These are phyloP conservation scores for Punica granatum DNA, from an alignment of 345 rosid genomes.

Conservation along the genomic window DNA sequence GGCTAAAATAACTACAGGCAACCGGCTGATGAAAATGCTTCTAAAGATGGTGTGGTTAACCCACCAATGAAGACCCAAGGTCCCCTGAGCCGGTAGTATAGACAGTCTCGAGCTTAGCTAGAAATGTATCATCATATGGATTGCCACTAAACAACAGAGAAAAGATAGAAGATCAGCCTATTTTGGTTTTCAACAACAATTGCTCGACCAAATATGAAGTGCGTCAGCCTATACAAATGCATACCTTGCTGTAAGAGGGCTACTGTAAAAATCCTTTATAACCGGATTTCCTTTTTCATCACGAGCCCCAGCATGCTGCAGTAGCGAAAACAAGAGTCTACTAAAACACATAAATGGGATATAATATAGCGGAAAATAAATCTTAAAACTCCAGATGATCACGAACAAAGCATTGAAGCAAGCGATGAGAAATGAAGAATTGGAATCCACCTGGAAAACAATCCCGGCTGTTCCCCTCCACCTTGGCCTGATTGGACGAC, in stretches of 20 bases:
- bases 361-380: neutral
- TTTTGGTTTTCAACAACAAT: neutral
- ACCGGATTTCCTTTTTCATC: constrained; percentile 77
- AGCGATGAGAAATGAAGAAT: neutral
- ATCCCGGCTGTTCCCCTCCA: constrained; percentile 90
- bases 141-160: constrained; percentile 51
- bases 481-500: constrained; percentile 91
- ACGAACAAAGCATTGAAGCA: constrained; percentile 1
- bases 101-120: constrained; percentile 78
- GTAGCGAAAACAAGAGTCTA: neutral
- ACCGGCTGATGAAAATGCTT: constrained; percentile 2
- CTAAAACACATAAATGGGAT: neutral
- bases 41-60: constrained; percentile 18
- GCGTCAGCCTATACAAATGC: constrained; percentile 8
- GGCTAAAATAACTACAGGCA: neutral
- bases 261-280: constrained; percentile 70
- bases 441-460: constrained; percentile 60
- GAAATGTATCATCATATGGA: constrained; percentile 60
- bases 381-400: neutral
- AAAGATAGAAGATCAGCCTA: constrained; percentile 9
- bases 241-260: constrained; percentile 94
- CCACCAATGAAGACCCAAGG: constrained; percentile 87
- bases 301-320: constrained; percentile 74
- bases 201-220: constrained; percentile 1
- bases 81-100: constrained; percentile 91